phyloP scores from a whole-genome alignment of 2,329 filamentous ascomycete species.

The Colletotrichum graminicola region DNA sequence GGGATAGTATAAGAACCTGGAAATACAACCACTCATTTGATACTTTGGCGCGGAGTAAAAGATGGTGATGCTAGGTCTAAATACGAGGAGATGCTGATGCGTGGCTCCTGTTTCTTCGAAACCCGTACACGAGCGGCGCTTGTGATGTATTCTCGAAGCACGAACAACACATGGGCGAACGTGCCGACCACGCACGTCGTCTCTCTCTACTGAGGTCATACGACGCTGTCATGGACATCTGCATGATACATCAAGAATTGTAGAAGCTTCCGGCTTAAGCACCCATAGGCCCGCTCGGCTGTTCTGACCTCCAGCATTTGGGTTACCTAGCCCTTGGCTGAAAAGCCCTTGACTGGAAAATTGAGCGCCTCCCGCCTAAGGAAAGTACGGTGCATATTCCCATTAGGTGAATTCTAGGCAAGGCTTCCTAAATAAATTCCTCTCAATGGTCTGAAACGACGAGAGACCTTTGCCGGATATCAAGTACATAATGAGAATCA shows the following conservation, averaged over 20 bases:
- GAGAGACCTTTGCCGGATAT: not conserved
- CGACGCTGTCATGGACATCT: not conserved
- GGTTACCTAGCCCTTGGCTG: too few species aligned
- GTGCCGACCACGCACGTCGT: not conserved
- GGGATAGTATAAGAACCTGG: not conserved
- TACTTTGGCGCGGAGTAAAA: not conserved
- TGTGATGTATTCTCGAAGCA: not conserved
- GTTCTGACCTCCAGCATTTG: not conserved
- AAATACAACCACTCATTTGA: slow-evolving; percentile 9
- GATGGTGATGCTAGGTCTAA: not conserved
- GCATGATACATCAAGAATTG: not conserved
- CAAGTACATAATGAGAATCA: not conserved
- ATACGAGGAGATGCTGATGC: not conserved
- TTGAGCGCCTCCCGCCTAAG: not conserved
- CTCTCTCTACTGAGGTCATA: not conserved
- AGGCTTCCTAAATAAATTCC: not conserved
- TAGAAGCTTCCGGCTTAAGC: not conserved
- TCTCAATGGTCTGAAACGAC: not conserved
- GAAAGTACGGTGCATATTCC: not conserved
- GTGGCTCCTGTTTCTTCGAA: not conserved
- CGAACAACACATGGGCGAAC: not conserved
- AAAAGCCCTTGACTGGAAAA: not conserved
- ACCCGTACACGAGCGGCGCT: too few species aligned
- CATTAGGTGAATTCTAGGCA: not conserved
- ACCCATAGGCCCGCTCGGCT: not conserved